Evolutionary conservation across 2,329 filamentous ascomycete species (phyloP).

Genomic region (Apiospora marii): DNA sequence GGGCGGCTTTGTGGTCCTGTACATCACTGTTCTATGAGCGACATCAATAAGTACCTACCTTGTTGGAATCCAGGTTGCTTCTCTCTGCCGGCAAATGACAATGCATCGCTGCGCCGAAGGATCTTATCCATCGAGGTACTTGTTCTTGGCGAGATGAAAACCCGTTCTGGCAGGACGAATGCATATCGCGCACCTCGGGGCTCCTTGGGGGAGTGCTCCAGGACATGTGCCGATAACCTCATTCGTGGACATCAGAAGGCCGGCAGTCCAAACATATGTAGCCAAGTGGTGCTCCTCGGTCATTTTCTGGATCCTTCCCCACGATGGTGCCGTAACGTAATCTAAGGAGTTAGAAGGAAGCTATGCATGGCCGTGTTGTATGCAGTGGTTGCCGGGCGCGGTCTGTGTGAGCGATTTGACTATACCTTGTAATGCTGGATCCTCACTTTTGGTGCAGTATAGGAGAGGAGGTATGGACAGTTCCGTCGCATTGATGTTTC

Average conservation of each 20-base stretch:
- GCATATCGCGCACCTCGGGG: not conserved
- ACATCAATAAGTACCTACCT: not conserved
- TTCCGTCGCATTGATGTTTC: conserved; percentile 20
- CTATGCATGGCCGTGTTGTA: not conserved
- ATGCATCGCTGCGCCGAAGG: not conserved
- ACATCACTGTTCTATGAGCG: conserved; percentile 7
- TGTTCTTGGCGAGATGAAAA: not conserved
- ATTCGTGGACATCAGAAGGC: conserved; percentile 9
- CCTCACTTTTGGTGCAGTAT: not conserved
- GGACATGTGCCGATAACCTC: not conserved
- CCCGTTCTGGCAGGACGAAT: no score
- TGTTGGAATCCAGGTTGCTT: not conserved
- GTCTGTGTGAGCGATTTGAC: not conserved
- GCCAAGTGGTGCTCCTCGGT: conserved; percentile 8
- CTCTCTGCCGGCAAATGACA: not conserved
- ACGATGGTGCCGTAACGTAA: not conserved
- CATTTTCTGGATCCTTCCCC: conserved; percentile 23
- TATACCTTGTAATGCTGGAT: not conserved
- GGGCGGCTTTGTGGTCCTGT: conserved; percentile 13
- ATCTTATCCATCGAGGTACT: not conserved
- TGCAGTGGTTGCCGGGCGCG: not conserved
- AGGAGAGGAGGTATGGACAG: not conserved
- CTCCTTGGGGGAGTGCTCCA: not conserved
- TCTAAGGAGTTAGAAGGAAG: not conserved
- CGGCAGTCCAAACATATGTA: not conserved